These are phyloP conservation scores for Fragaria iinumae DNA, from an alignment of 306 rosid genomes.

Conservation along the genomic window DNA sequence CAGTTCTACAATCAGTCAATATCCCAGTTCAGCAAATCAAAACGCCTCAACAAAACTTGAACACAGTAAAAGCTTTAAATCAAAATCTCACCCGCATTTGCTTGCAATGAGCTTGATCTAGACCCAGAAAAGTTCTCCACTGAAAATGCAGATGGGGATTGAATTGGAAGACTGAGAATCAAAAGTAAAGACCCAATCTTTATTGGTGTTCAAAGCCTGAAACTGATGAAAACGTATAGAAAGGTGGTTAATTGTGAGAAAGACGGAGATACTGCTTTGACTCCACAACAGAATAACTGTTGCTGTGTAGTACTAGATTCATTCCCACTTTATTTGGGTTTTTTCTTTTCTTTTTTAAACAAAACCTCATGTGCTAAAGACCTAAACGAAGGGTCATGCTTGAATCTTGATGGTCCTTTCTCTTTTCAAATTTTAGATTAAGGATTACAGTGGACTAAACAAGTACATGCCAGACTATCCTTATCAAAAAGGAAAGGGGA, in stretches of 20 bases:
- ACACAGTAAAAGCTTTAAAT: constrained; percentile 21
- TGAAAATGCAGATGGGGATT: background rate
- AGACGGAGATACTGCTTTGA: background rate
- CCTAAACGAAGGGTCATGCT: background rate
- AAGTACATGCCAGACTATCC: background rate
- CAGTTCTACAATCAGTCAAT: constrained; percentile 40
- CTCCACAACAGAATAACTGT: constrained; percentile 12
- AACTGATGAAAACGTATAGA: background rate
- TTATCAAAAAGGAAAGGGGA: background rate
- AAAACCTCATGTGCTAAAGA: background rate
- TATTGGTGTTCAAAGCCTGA: background rate
- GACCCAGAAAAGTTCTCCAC: constrained; percentile 1
- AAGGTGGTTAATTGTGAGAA: background rate
- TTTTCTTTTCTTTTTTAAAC: too few relatives aligned
- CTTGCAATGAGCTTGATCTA: constrained; percentile 18
- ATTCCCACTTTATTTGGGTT: background rate
- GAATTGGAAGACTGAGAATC: background rate
- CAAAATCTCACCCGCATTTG: constrained; percentile 37
- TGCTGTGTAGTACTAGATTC: constrained; percentile 1
- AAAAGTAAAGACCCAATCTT: constrained; percentile 8
- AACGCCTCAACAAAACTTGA: constrained; percentile 23
- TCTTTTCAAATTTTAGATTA: background rate
- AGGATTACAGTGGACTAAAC: background rate
- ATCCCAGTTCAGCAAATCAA: constrained; percentile 32
- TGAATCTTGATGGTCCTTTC: background rate